Evolutionary conservation across 1,284 basidiomycete genomes (phyloP).

Genomic region (Cryptococcus sp.): DNA sequence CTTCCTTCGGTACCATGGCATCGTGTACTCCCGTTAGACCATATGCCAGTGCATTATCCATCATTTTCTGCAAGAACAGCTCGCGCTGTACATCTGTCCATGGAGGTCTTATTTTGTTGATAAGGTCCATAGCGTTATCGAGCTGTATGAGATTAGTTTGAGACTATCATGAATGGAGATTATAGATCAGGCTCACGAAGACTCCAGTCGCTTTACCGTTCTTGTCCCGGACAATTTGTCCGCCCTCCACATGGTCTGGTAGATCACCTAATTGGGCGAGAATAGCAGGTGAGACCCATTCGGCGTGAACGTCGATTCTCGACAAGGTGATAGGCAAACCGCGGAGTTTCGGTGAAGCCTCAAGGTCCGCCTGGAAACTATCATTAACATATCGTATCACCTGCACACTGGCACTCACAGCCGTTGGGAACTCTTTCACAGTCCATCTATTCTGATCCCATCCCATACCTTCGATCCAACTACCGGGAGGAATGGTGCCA

Average conservation of each 20-base stretch:
- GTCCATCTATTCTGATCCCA: slow-evolving; percentile 79
- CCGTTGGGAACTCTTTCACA: slow-evolving; percentile 66
- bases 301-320: slow-evolving; percentile 75
- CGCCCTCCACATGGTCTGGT: slow-evolving; percentile 62
- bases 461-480: slow-evolving; percentile 79
- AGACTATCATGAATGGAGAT: not conserved
- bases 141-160: slow-evolving; percentile 55
- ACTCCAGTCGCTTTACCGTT: slow-evolving; percentile 67
- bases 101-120: slow-evolving; percentile 53
- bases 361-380: slow-evolving; percentile 56
- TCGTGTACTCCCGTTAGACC: slow-evolving; percentile 83
- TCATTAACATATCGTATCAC: too few species aligned
- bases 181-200: slow-evolving; percentile 21
- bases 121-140: slow-evolving; percentile 43
- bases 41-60: slow-evolving; percentile 62
- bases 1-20: slow-evolving; percentile 57
- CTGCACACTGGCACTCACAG: slow-evolving; percentile 53
- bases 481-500: slow-evolving; percentile 29
- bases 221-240: slow-evolving; percentile 64
- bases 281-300: slow-evolving; percentile 70
- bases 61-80: slow-evolving; percentile 60
- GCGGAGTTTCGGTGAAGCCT: slow-evolving; percentile 59
- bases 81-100: slow-evolving; percentile 59
- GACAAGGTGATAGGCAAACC: slow-evolving; percentile 64
- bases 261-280: slow-evolving; percentile 57